Percentiles rank a stretch among this genome's conserved stretches.
Evolutionary conservation across 768 basidiomycete species (phyloP).

Genomic region (Hygrophoropsis aurantiaca): DNA sequence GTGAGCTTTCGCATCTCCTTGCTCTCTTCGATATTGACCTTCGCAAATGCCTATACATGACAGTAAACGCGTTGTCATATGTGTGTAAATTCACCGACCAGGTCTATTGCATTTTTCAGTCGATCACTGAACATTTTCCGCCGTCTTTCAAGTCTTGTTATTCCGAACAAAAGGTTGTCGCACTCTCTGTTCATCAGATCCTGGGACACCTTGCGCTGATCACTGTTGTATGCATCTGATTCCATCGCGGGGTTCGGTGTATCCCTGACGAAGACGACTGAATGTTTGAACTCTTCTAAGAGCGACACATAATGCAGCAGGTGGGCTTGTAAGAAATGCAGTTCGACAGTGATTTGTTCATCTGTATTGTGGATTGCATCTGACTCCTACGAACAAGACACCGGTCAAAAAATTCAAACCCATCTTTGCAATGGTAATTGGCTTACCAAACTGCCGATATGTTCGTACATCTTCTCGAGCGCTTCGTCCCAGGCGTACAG

Average conservation of each 20-base stretch:
- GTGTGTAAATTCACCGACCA: conserved; percentile 18
- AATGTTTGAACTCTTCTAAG: conserved; percentile 53
- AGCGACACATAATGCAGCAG: conserved; percentile 51
- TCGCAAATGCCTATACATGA: conserved; percentile 51
- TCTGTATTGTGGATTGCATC: not conserved
- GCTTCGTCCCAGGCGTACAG: conserved; percentile 56
- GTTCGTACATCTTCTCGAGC: conserved; percentile 43
- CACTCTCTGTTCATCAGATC: conserved; percentile 17
- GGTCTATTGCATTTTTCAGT: conserved; percentile 28
- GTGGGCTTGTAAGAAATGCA: conserved; percentile 50
- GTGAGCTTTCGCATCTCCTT: conserved; percentile 52
- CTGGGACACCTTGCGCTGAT: conserved; percentile 14
- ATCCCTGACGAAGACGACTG: conserved; percentile 46
- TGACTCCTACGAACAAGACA: too few species aligned
- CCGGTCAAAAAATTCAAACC: too few species aligned
- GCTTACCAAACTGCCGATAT: conserved; percentile 48
- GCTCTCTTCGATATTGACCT: conserved; percentile 60
- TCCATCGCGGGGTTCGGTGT: conserved; percentile 52
- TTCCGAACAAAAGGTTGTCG: conserved; percentile 35
- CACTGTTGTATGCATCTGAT: too few species aligned
- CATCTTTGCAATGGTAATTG: too few species aligned
- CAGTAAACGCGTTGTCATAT: conserved; percentile 1
- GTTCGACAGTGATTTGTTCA: conserved; percentile 39
- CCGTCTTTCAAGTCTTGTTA: conserved; percentile 38
- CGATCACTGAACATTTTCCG: conserved; percentile 26